Evolutionary conservation across 768 basidiomycete genomes (phyloP).

Genomic region (Tulasnella sp.): DNA sequence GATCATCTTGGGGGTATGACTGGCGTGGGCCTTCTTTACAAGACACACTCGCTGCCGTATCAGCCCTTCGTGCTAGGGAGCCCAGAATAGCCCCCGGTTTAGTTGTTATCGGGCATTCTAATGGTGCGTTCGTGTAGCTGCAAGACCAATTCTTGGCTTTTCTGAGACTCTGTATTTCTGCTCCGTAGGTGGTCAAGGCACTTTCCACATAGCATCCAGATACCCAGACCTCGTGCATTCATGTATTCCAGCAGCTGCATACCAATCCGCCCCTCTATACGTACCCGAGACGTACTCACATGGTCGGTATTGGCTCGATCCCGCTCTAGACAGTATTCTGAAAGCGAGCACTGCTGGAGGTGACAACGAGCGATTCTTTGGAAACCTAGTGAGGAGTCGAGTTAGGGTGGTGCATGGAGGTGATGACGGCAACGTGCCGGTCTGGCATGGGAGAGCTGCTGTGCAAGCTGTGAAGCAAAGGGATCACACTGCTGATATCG

Average conservation of each 20-base stretch:
- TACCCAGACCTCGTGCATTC: constrained; percentile 52
- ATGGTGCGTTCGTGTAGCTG: constrained; percentile 39
- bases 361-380: constrained; percentile 77
- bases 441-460: constrained; percentile 68
- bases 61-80: constrained; percentile 36
- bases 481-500: constrained; percentile 40
- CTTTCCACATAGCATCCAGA: constrained; percentile 66
- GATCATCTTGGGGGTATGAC: constrained; percentile 84
- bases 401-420: constrained; percentile 73
- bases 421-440: constrained; percentile 75
- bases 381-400: constrained; percentile 60
- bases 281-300: constrained; percentile 61
- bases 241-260: constrained; percentile 72
- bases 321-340: constrained; percentile 56
- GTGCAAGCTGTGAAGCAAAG: constrained; percentile 49
- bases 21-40: constrained; percentile 79
- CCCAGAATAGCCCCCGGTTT: constrained; percentile 26
- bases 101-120: constrained; percentile 81
- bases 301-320: constrained; percentile 70
- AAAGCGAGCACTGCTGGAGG: constrained; percentile 66
- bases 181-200: constrained; percentile 51
- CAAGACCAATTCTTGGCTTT: too few relatives aligned
- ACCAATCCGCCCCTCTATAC: constrained; percentile 81
- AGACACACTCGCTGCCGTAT: constrained; percentile 56
- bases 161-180: too few relatives aligned